phyloP scores from a whole-genome alignment of 2,329 filamentous ascomycete species.

The Penicillium sclerotigenum region DNA sequence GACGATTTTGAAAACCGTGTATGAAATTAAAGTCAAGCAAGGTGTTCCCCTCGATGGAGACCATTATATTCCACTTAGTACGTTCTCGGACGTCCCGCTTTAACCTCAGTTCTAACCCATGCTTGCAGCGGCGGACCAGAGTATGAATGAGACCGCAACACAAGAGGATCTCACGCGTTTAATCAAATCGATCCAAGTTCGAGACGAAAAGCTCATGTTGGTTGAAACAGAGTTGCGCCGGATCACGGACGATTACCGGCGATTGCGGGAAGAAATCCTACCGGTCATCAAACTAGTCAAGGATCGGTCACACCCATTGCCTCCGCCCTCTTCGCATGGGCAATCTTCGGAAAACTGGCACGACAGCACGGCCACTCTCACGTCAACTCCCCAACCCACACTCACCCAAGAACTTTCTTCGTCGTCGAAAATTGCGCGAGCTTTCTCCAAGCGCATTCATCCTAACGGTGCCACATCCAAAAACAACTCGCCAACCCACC shows the following conservation, averaged over 20 bases:
- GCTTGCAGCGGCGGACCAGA: conserved; percentile 75
- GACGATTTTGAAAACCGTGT: conserved; percentile 92
- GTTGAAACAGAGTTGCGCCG: conserved; percentile 80
- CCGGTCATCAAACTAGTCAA: conserved; percentile 88
- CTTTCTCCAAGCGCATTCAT: conserved; percentile 71
- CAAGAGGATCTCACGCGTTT: conserved; percentile 90
- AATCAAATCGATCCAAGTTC: conserved; percentile 81
- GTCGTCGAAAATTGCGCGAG: conserved; percentile 59
- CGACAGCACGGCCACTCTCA: conserved; percentile 40
- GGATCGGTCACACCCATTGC: conserved; percentile 84
- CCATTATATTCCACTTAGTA: conserved; percentile 91
- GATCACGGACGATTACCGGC: conserved; percentile 82
- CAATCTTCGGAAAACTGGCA: conserved; percentile 23
- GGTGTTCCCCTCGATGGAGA: conserved; percentile 88
- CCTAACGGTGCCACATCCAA: conserved; percentile 70
- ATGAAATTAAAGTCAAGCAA: conserved; percentile 92
- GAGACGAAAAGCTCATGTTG: conserved; percentile 83
- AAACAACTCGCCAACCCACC: conserved; percentile 69
- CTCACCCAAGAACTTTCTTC: conserved; percentile 43
- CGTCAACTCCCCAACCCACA: conserved; percentile 30
- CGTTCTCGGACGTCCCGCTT: conserved; percentile 31
- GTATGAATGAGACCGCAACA: conserved; percentile 82
- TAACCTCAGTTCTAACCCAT: conserved; percentile 14
- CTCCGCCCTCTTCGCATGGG: conserved; percentile 47
- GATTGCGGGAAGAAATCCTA: conserved; percentile 84